Evolutionary conservation across 2,329 filamentous ascomycete species (phyloP), one percentile per base, ranked within the genome.

Genomic region (Colletotrichum tofieldiae): DNA sequence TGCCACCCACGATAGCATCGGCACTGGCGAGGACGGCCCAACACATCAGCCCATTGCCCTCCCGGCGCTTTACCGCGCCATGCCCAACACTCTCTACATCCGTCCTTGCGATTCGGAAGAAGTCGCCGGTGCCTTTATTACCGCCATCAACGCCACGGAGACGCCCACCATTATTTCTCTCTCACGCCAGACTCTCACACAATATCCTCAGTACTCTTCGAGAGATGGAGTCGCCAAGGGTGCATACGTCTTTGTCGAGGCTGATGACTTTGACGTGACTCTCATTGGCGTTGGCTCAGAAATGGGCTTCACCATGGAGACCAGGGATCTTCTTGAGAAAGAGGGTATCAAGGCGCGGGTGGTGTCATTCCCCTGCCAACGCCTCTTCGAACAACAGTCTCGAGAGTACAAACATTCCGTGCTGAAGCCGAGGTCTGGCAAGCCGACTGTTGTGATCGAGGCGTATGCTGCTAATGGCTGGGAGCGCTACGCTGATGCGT

Each of bases 41-140:
- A 91, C 90, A 0, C 89, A 92, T 74, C 89, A 92, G 76, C 89
- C 89, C 2, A 86, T 91, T 35, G 89, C 86, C 41, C 81, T 91
- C 0, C 85, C 86, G 11, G 78, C 85, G 0, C 80, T 91, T 2
- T 91, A 89, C 77, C 86, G 90, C 7, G 86, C 89, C 37, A 91
- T 91, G 89, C 89, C 89, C 0, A 91, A 91, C 71, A 73, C 91
- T 0, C 80, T 88, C 0, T 91, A 90, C 77, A 89, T 91, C 66
- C 86, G 89, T 0, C 89, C 90, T 0, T 83, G 84, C 52, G 89
- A 92, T 72, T 85, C 83, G 49, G 88, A 91, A 75, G 89, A 92
- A 77, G 84, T 83, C 0, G 85, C 85, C 2, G 88, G 89, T 16
- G 89, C 88, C 6, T 90, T 84, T 80, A 84, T 84, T 43, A 76